Base-by-base conservation (phyloP, 2,329 filamentous ascomycete genomes). In the Penicillium digitatum region DNA sequence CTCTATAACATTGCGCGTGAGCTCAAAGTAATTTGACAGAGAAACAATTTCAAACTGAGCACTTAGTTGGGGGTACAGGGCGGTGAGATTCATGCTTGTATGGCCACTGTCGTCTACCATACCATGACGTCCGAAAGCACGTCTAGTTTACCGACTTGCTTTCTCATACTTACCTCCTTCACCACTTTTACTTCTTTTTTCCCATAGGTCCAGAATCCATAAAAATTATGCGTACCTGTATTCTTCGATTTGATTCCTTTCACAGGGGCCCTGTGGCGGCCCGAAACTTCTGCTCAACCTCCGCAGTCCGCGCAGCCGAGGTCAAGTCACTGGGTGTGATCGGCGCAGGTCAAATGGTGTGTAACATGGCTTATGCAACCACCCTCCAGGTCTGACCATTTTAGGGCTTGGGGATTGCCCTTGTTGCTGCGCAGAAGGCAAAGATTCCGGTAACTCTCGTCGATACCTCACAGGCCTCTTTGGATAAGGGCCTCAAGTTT, bases 261-360 rank as follows among this genome's bases (percentile, higher is more conserved):
- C 67, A 63, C 34, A 68, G 64, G 55, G 66, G 68, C 56, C 69
- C 72, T 31, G 64, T 69, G 64, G 72, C 72, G 56, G 71, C 71
- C 51, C 73, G 87, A 66, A 76, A 74, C 67, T 95, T 95, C 76
- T 92, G 88, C 78, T 86, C 85, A 32, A 85, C 82, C 37, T 74
- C 84, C 42, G 76, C 79, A 43, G 79, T 81, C 65, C 84, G 84
- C 60, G 79, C 79, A 57, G 84, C 86, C 53, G 85, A 92, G 69
- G 87, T 99, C 59, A 95, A 92, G 78, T 87, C 84, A 63, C 78
- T 99, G 39, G 94, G 93, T 69, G 93, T 99, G 47, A 82, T 99
- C 69, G 94, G 94, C 62, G 92, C 93, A 50, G 94, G 94, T 27
- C 94, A 97, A 74, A 96, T 97, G 92, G 92, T 95, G 76, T 69